Conservation (phyloP, 371 early-diverging fungal genomes). For the Mortierella sp. region DNA sequence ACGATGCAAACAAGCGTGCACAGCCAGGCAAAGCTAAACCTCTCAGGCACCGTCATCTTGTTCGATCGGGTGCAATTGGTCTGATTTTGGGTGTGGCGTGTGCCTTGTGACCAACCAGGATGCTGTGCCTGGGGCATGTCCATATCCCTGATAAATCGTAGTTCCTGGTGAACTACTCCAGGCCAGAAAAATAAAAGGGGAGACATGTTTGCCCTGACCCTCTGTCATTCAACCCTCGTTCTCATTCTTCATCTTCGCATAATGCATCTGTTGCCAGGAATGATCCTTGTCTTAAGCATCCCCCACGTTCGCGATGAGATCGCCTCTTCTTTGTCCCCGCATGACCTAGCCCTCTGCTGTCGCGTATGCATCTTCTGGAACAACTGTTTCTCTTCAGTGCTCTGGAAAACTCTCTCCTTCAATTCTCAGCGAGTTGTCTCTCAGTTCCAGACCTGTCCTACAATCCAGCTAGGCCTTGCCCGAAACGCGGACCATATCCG, state of each 20-base stretch:
- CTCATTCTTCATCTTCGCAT: neutral
- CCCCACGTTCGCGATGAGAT: constrained; percentile 19
- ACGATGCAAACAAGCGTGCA: too few relatives aligned
- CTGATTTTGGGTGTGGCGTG: too few relatives aligned
- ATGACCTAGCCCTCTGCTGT: neutral
- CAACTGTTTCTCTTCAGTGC: constrained; percentile 7
- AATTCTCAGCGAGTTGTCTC: constrained; percentile 3
- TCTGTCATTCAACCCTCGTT: neutral
- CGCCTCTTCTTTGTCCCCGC: constrained; percentile 1
- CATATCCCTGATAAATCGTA: too few relatives aligned
- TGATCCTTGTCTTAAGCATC: constrained; percentile 3
- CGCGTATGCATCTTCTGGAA: constrained; percentile 11
- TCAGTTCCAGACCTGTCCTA: constrained; percentile 11
- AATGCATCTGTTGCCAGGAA: neutral
- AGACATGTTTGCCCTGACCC: neutral
- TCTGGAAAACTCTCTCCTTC: constrained; percentile 16
- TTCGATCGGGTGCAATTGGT: too few relatives aligned
- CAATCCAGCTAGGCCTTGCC: constrained; percentile 9
- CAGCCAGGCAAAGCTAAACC: too few relatives aligned
- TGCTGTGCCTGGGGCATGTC: too few relatives aligned
- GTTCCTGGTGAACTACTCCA: too few relatives aligned
- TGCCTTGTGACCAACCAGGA: neutral
- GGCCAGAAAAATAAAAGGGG: too few relatives aligned
- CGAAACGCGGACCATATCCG: constrained; percentile 17
- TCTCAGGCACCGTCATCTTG: too few relatives aligned